These are phyloP conservation scores for Salix viminalis DNA, from an alignment of 345 rosid species.

Conservation along the genomic window DNA sequence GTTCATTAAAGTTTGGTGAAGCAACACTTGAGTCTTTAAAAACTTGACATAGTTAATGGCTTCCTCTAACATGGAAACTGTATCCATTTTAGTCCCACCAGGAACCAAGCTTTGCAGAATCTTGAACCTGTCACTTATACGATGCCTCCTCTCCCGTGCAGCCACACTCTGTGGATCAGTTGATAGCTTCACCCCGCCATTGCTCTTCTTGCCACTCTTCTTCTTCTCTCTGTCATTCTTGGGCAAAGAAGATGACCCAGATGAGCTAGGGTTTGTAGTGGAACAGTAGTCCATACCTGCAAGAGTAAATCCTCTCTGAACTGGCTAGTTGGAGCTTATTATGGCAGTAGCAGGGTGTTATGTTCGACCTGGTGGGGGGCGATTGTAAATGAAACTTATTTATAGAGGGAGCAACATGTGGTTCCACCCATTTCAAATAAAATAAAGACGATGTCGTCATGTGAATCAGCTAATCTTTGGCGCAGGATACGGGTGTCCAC, in stretches of 20 bases:
- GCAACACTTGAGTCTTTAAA: constrained; percentile 67
- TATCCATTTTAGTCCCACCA: constrained; percentile 85
- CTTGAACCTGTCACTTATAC: constrained; percentile 85
- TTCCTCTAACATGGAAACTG: constrained; percentile 83
- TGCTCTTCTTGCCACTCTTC: constrained; percentile 12
- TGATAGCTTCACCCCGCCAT: constrained; percentile 47
- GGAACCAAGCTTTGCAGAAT: constrained; percentile 80
- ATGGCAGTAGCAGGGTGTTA: neutral
- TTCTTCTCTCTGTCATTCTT: constrained; percentile 20
- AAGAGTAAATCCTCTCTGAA: neutral
- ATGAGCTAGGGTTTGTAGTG: constrained; percentile 25
- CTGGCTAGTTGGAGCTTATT: neutral
- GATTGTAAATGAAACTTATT: neutral
- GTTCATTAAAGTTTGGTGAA: constrained; percentile 53
- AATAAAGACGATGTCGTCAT: constrained; percentile 27
- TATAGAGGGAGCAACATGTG: neutral
- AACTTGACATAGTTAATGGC: constrained; percentile 87
- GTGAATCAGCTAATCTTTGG: constrained; percentile 38
- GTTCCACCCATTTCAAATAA: neutral
- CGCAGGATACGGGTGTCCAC: constrained; percentile 48
- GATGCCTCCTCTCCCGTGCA: constrained; percentile 78
- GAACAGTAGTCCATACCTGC: constrained; percentile 22
- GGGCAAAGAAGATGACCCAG: constrained; percentile 15
- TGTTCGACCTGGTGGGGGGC: constrained; percentile 4
- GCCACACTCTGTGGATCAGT: constrained; percentile 92